Percentiles rank a stretch among this genome's conserved stretches.
These are phyloP conservation scores for Mortierella claussenii DNA, from an alignment of 192 early-diverging fungal species.

Conservation along the genomic window DNA sequence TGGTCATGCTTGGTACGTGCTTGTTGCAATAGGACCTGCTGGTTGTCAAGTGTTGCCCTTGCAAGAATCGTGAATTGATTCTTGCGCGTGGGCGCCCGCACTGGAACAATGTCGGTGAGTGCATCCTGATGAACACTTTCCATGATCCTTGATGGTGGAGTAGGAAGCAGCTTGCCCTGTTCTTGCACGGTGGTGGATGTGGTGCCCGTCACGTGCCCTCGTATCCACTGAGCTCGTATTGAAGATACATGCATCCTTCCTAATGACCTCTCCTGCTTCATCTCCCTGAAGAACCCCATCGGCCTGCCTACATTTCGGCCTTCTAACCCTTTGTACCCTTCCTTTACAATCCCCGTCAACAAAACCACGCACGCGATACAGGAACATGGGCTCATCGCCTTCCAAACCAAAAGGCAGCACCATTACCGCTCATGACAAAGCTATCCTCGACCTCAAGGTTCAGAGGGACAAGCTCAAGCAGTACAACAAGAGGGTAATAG, in stretches of 20 bases:
- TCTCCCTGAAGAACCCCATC: too few species aligned
- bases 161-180: too few species aligned
- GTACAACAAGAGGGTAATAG: constrained; percentile 87
- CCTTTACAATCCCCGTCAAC: too few species aligned
- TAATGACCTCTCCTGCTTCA: too few species aligned
- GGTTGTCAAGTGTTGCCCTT: constrained; percentile 4
- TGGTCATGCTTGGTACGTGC: neutral
- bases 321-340: too few species aligned
- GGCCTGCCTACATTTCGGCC: too few species aligned
- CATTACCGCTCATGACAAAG: constrained; percentile 90
- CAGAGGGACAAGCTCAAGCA: constrained; percentile 94
- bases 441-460: constrained; percentile 94
- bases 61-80: constrained; percentile 28
- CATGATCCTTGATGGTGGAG: too few species aligned
- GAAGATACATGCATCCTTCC: neutral
- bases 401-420: constrained; percentile 58
- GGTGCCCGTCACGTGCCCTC: too few species aligned
- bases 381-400: constrained; percentile 15
- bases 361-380: too few species aligned
- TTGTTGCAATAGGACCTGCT: constrained; percentile 11
- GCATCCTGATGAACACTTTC: constrained; percentile 1
- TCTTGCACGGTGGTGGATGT: too few species aligned
- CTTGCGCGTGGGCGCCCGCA: constrained; percentile 12
- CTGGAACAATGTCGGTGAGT: neutral
- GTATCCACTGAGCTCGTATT: too few species aligned